Evolutionary conservation across 495 filamentous ascomycete species (phyloP).

Genomic region (Penicillium roqueforti): DNA sequence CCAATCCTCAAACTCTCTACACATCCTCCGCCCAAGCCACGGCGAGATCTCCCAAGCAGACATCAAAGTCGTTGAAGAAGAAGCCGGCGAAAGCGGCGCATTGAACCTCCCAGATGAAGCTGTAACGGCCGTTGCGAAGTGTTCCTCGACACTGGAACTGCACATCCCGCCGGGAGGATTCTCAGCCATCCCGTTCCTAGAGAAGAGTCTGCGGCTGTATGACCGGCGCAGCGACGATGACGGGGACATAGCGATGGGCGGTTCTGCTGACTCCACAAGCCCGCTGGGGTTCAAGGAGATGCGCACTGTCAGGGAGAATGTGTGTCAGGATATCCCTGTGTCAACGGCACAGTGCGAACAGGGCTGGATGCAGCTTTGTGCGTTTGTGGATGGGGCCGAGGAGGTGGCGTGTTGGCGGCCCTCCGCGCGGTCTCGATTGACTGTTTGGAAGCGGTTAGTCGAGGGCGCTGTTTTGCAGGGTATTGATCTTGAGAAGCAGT

Average conservation of each 20-base stretch:
- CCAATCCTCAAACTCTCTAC: constrained; percentile 84
- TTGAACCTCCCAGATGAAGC: constrained; percentile 36
- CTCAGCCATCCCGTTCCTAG: constrained; percentile 32
- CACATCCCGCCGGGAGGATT: constrained; percentile 32
- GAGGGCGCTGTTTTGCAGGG: constrained; percentile 44
- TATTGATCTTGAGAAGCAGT: constrained; percentile 44
- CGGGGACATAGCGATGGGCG: constrained; percentile 16
- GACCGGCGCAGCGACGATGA: constrained; percentile 25
- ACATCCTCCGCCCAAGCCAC: constrained; percentile 58
- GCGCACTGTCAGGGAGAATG: constrained; percentile 16
- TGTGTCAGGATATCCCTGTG: constrained; percentile 46
- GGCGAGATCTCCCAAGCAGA: constrained; percentile 26
- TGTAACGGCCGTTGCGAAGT: constrained; percentile 62
- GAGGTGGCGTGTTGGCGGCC: constrained; percentile 37
- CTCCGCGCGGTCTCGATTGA: constrained; percentile 35
- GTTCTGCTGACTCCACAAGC: neutral
- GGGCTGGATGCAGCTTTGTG: constrained; percentile 48
- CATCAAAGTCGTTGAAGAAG: constrained; percentile 30
- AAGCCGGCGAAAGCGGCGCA: constrained; percentile 19
- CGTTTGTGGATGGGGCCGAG: constrained; percentile 37
- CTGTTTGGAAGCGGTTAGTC: constrained; percentile 45
- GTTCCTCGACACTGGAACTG: constrained; percentile 70
- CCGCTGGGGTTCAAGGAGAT: constrained; percentile 1
- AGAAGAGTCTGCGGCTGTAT: constrained; percentile 34
- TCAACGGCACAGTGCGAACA: constrained; percentile 40